phyloP scores from a whole-genome alignment of 176 grass and related monocot genomes.

The maize (Zea mays) region Zm-B73-REFERENCE-NAM-5.0 NC_050097.1:227429001-227429500 shows the following conservation, averaged over 20 bases:
- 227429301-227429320: slow-evolving; percentile 21
- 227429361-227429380: neutral
- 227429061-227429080: neutral
- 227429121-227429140: too few species aligned
- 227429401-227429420: neutral
- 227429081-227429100: neutral
- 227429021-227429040: neutral
- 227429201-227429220: neutral
- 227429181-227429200: slow-evolving; percentile 33
- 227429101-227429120: neutral
- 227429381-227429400: neutral
- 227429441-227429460: neutral
- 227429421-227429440: neutral
- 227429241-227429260: neutral
- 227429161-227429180: slow-evolving; percentile 4
- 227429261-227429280: slow-evolving; percentile 20
- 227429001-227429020: neutral
- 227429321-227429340: slow-evolving; percentile 35
- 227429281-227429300: neutral
- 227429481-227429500: slow-evolving; percentile 4
- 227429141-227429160: neutral
- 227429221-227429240: slow-evolving; percentile 31
- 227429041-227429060: neutral
- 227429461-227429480: neutral
- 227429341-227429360: slow-evolving; percentile 39